phyloP scores from a whole-genome alignment of 164 flowering plant genomes.

The Vitis rupestris region DNA sequence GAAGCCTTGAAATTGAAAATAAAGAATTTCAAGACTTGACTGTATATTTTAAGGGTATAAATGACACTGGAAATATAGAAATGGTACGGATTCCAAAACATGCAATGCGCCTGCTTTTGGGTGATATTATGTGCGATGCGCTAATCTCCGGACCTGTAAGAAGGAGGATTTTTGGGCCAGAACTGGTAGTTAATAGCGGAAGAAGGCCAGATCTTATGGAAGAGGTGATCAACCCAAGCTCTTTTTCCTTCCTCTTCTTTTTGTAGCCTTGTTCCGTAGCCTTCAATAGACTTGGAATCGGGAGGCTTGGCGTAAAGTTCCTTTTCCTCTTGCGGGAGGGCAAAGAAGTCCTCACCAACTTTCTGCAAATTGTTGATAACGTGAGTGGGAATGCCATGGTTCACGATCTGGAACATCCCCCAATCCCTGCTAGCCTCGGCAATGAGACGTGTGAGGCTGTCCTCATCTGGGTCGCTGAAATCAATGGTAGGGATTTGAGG shows the following conservation, averaged over 20 bases:
- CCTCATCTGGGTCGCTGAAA: slow-evolving; percentile 33
- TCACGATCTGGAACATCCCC: slow-evolving; percentile 72
- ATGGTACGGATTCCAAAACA: too few relatives aligned
- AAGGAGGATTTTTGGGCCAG: slow-evolving; percentile 81
- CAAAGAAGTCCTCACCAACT: slow-evolving; percentile 73
- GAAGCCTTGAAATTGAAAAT: too few relatives aligned
- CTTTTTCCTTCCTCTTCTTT: slow-evolving; percentile 66
- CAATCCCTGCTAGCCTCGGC: slow-evolving; percentile 50
- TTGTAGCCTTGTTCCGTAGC: slow-evolving; percentile 70
- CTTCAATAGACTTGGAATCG: slow-evolving; percentile 42
- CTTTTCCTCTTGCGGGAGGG: slow-evolving; percentile 67
- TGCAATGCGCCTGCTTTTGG: too few relatives aligned
- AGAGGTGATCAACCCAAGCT: slow-evolving; percentile 81
- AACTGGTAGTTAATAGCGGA: slow-evolving; percentile 47
- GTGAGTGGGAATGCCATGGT: slow-evolving; percentile 64
- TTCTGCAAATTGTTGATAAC: slow-evolving; percentile 43
- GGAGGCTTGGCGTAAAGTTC: slow-evolving; percentile 48
- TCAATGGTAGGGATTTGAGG: slow-evolving; percentile 54
- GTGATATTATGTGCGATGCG: too few relatives aligned
- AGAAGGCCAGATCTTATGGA: slow-evolving; percentile 80
- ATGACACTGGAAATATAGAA: too few relatives aligned
- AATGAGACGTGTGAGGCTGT: slow-evolving; percentile 24
- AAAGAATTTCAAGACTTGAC: too few relatives aligned
- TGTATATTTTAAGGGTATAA: too few relatives aligned
- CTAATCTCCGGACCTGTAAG: slow-evolving; percentile 42